These are phyloP conservation scores for Dioszegia hungarica DNA, from an alignment of 768 basidiomycete species.

Conservation along the genomic window DNA sequence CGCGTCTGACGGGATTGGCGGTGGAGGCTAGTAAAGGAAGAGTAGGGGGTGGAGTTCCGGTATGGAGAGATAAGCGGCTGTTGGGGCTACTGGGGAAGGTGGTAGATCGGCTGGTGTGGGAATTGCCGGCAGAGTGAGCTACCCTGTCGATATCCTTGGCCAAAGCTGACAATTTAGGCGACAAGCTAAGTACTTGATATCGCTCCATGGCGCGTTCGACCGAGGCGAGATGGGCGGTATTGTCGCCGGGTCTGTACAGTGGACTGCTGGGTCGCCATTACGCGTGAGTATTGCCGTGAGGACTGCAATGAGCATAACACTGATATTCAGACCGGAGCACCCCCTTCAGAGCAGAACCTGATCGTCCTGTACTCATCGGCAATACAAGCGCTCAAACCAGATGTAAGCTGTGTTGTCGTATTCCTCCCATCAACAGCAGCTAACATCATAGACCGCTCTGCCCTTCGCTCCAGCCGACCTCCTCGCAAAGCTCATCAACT, in stretches of 20 bases:
- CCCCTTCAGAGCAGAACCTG: conserved; percentile 59
- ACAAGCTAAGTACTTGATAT: conserved; percentile 59
- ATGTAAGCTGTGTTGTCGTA: conserved; percentile 53
- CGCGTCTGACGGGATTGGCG: conserved; percentile 62
- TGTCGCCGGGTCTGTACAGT: not conserved
- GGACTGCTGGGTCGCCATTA: conserved; percentile 2
- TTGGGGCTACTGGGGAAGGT: conserved; percentile 63
- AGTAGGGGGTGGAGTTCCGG: not conserved
- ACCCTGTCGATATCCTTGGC: conserved; percentile 15
- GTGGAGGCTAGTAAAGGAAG: conserved; percentile 6
- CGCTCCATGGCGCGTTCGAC: conserved; percentile 57
- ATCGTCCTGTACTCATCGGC: conserved; percentile 65
- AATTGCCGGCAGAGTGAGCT: conserved; percentile 63
- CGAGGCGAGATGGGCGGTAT: conserved; percentile 51
- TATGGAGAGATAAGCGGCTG: conserved; percentile 55
- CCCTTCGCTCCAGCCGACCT: conserved; percentile 56
- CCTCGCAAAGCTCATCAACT: conserved; percentile 57
- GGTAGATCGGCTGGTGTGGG: conserved; percentile 63
- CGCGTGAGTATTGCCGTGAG: not conserved
- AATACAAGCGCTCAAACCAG: conserved; percentile 61
- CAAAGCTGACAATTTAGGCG: conserved; percentile 52
- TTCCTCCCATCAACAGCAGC: not conserved
- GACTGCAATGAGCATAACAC: not conserved
- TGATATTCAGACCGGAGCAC: conserved; percentile 52
- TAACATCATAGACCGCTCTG: conserved; percentile 51